Percentiles rank a stretch among this genome's conserved stretches.
phyloP scores from a whole-genome alignment of 257 asterid species.

The Solanum etuberosum region DNA sequence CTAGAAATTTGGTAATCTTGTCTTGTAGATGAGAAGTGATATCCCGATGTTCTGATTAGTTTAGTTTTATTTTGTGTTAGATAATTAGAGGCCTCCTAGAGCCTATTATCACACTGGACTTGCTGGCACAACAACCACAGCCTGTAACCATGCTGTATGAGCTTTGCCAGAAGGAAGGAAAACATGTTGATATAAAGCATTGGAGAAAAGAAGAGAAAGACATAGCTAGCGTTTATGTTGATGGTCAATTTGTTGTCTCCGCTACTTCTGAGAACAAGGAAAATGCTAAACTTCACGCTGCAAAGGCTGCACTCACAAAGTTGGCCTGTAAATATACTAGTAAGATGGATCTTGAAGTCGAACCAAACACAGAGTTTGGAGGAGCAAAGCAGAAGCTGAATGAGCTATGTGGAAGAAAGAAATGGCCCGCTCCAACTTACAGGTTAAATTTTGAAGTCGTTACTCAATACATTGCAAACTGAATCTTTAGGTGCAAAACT shows the following conservation, averaged over 20 bases:
- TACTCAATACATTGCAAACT: background rate
- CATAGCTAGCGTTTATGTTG: constrained; percentile 44
- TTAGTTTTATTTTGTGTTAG: constrained; percentile 20
- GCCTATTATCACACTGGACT: constrained; percentile 51
- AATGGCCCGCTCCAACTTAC: constrained; percentile 65
- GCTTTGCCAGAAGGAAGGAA: constrained; percentile 61
- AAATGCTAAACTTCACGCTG: constrained; percentile 69
- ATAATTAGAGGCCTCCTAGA: constrained; percentile 41
- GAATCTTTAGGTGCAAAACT: background rate
- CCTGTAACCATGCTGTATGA: constrained; percentile 70
- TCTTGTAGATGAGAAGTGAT: background rate
- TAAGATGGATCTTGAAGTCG: constrained; percentile 2
- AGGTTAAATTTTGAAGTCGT: constrained; percentile 22
- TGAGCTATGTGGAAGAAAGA: constrained; percentile 61
- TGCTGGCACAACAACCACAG: constrained; percentile 56
- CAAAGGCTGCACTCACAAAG: constrained; percentile 50
- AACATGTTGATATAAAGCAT: constrained; percentile 32
- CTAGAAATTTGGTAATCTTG: background rate
- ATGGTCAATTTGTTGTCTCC: constrained; percentile 44
- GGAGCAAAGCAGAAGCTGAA: constrained; percentile 60
- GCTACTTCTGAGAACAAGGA: constrained; percentile 60
- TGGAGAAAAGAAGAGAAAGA: constrained; percentile 33
- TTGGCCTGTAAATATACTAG: constrained; percentile 9
- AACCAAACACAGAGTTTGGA: constrained; percentile 31
- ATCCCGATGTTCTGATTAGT: background rate